These are phyloP conservation scores for Raffaelea arxii DNA, from an alignment of 2,329 filamentous ascomycete genomes.

Conservation along the genomic window DNA sequence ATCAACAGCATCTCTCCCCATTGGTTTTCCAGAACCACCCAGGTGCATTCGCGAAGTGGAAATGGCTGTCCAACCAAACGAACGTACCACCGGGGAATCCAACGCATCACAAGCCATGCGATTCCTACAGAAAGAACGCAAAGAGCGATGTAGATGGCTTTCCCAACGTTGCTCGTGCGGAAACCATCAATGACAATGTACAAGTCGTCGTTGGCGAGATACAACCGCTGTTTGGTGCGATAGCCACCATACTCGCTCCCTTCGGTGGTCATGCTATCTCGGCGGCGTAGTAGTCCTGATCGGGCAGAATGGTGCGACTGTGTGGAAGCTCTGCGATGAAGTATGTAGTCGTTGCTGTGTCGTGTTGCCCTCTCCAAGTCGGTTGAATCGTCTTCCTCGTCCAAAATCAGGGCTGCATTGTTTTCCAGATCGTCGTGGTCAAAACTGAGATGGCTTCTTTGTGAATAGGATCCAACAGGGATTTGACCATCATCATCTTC, in stretches of 20 bases:
- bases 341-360: conserved; percentile 34
- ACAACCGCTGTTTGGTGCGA: conserved; percentile 77
- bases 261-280: conserved; percentile 60
- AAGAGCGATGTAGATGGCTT: conserved; percentile 56
- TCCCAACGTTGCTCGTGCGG: conserved; percentile 63
- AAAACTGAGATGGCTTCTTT: too few relatives aligned
- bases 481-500: conserved; percentile 25
- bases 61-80: conserved; percentile 59
- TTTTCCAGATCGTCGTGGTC: too few relatives aligned
- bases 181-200: conserved; percentile 93
- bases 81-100: conserved; percentile 84
- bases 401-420: conserved; percentile 21
- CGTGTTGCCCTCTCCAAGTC: conserved; percentile 23
- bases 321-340: conserved; percentile 54
- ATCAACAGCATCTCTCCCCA: conserved; percentile 89
- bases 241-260: conserved; percentile 50
- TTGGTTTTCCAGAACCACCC: conserved; percentile 94
- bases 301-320: conserved; percentile 46
- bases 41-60: conserved; percentile 65
- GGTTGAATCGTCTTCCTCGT: conserved; percentile 26
- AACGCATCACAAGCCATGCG: conserved; percentile 76
- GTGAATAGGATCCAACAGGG: too few relatives aligned
- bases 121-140: conserved; percentile 67
- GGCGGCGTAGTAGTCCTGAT: conserved; percentile 58
- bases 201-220: conserved; percentile 86